Evolutionary conservation across 495 filamentous ascomycete genomes (phyloP), one percentile per base, ranked within the genome.

Genomic region (Penicillium cosmopolitanum): DNA sequence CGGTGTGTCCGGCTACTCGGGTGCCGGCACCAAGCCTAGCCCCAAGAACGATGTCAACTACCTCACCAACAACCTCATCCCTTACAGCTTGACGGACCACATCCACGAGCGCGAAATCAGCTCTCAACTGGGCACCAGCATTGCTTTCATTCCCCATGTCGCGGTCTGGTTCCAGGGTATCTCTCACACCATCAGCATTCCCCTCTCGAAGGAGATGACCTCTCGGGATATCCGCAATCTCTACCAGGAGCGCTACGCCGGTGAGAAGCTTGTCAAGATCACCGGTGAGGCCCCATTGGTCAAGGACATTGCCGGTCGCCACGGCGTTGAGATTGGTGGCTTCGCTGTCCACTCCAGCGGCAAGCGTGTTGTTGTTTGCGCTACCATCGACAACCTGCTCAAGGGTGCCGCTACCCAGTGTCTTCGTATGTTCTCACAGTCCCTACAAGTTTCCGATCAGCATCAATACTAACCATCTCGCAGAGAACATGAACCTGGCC

Each of bases 111-210:
- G 85, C 54, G 95, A 98, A 76, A 94, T 98, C 60, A 87, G 84
- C 68, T 65, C 73, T 47, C 93, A 94, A 72, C 84, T 98, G 10
- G 91, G 90, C 46, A 81, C 79, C 18, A 80, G 85, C 44, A 85
- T 97, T 23, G 90, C 91, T 7, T 98, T 98, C 70, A 87, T 96
- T 56, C 95, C 95, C 35, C 95, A 98, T 72, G 95, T 98, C 18
- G 93, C 93, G 16, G 85, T 89, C 23, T 98, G 95, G 95, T 98
- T 98, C 85, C 92, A 96, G 73, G 95, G 95, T 53, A 98, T 98
- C 66, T 89, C 87, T 61, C 93, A 96, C 76, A 89, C 93, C 36
- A 93, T 97, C 74, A 90, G 83, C 73, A 91, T 98, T 40, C 95
- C 95, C 15, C 82, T 97, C 15, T 87, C 87, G 63, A 81, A 91